Conservation (phyloP, 176 grass and related monocot species). For the Ensete glaucum region DNA sequence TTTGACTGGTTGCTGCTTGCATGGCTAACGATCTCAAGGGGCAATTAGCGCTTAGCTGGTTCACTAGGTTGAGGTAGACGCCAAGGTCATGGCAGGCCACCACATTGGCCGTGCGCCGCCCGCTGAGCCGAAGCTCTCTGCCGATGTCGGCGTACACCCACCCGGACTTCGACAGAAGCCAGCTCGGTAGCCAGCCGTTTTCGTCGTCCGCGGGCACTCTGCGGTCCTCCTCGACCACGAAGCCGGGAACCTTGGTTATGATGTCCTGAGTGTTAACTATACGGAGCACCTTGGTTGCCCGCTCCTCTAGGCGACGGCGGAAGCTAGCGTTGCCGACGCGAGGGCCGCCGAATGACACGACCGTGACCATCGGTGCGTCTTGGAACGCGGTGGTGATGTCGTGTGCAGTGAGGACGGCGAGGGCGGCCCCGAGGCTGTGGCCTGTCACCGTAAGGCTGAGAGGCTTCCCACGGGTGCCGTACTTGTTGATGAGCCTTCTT, state of each 20-base stretch:
- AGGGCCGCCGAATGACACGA: constrained; percentile 42
- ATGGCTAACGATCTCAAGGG: not conserved
- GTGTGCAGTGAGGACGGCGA: constrained; percentile 45
- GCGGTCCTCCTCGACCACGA: constrained; percentile 18
- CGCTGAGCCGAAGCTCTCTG: constrained; percentile 34
- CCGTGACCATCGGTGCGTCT: constrained; percentile 19
- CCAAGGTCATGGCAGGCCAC: constrained; percentile 38
- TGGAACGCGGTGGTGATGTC: constrained; percentile 14
- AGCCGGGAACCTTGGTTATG: constrained; percentile 46
- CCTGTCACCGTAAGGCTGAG: constrained; percentile 44
- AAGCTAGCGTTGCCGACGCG: constrained; percentile 43
- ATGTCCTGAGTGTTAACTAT: constrained; percentile 39
- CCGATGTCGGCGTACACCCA: constrained; percentile 52
- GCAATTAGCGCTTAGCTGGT: not conserved
- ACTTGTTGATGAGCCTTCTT: constrained; percentile 16
- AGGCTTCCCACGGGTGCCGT: constrained; percentile 21
- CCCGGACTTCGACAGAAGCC: constrained; percentile 32
- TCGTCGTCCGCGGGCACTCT: not conserved
- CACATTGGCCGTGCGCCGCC: constrained; percentile 13
- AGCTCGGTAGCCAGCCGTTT: constrained; percentile 15
- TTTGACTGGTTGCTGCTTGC: not conserved
- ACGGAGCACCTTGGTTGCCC: constrained; percentile 43
- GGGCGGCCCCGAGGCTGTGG: constrained; percentile 51
- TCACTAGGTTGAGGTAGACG: constrained; percentile 42
- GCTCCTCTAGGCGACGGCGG: constrained; percentile 25